Base-by-base conservation (phyloP, 1,139 yeast species). In the Pneumocystis wakefieldiae region DNA sequence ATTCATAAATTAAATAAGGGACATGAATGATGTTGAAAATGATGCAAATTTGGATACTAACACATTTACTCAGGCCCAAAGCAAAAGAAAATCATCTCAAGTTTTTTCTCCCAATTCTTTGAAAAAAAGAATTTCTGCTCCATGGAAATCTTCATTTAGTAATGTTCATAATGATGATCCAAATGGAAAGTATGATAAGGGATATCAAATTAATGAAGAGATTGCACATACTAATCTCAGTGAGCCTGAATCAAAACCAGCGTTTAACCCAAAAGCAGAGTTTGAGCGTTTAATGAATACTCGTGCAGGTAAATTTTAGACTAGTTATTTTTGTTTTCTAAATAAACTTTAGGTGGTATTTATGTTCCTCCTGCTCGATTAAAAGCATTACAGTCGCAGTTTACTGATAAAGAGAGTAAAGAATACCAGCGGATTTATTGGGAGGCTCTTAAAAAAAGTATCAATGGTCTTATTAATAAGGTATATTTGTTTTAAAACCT, bases 321-420 rank as follows among this genome's bases (percentile, higher is more conserved):
- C 70, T 42, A 42, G 14, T 12, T 37, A 2, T 37, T 39, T 39
- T 12, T 75, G 57, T 70, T 80, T 19, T 67, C 76, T 69, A 76
- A 75, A 60, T 72, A 79, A 57, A 70, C 76, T 48, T 73, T 78
- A 0, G 78, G 79, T 6, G 84, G 83, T 0, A 72, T 76, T 17
- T 80, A 81, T 69, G 78, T 81, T 0, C 83, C 84, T 3, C 83
- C 83, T 0, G 82, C 81, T 0, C 78, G 76, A 68, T 73, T 82
- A 28, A 73, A 77, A 58, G 78, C 77, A 0, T 70, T 81, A 14
- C 73, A 77, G 65, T 76, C 75, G n/a, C 75, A 78, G 68, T 73
- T 74, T 65, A 71, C 69, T 35, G 68, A 72, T 28, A 68, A 69
- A 36, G 69, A 71, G 55, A 64, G 74, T 4, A 71, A 75, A 62